Base-by-base conservation (phyloP, 371 early-diverging fungal species). In the Circinella minor region DNA sequence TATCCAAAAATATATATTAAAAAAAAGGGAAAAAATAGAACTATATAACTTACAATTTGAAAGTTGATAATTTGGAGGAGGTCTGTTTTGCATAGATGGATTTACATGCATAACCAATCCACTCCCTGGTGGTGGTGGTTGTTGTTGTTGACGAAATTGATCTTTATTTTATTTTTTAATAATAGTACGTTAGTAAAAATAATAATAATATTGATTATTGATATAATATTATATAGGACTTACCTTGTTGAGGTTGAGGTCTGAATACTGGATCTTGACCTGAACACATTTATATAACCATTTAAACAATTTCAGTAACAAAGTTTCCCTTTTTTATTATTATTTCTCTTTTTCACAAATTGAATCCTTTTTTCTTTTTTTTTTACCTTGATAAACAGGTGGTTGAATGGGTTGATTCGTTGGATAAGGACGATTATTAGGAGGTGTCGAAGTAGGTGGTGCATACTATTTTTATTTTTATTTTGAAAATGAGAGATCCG, bases 31-130 rank as follows among this genome's bases (percentile, higher is more conserved):
- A 3, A 43, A 43, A 43, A 11, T 11, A 6, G 11, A 9, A 43
- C 11, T 3, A 1, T 43, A 0, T 9, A 15, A 62, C 75, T 83
- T 87, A 79, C 92, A 93, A 71, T 92, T 90, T 8, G 94, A 94
- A 14, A 92, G 80, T 55, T 86, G 77, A 68, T 90, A 89, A 57
- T 83, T 68, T 8, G 78, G 71, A 10, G 73, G 70, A 61, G 68
- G 68, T 5, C 72, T 68, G 39, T 78, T 65, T 20, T 78, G 60
- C 37, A 80, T 73, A 13, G 70, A 62, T 51, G 83, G 81, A 63
- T 85, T 75, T 9, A 81, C 80, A 46, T 68, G 68, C 68, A 68
- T 57, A 11, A 57, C 57, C 7, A 57, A 27, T 11, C 36, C 36
- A 7, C 34, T 14, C 34, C 51, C 43, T 15, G 34, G 39, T 18